Conservation (phyloP, 164 flowering plant genomes). For the Stephania cephalantha region DNA sequence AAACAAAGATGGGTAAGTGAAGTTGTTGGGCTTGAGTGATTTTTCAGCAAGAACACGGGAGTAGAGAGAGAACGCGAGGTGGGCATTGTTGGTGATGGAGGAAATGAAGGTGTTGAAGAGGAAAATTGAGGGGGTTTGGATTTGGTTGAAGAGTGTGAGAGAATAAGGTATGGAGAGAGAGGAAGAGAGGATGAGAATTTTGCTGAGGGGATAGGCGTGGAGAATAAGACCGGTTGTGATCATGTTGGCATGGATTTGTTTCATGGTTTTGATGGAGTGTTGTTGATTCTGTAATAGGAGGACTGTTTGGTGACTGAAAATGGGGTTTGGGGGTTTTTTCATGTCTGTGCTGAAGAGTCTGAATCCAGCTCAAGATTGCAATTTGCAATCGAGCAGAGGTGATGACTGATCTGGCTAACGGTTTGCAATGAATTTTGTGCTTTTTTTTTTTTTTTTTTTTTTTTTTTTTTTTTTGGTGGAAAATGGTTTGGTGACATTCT, state of each 20-base stretch:
- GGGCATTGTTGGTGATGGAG: slow-evolving; percentile 17
- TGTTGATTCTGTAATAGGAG: slow-evolving; percentile 26
- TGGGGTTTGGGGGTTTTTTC: slow-evolving; percentile 18
- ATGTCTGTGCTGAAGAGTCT: slow-evolving; percentile 1
- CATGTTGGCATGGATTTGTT: slow-evolving; percentile 41
- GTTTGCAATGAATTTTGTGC: no score
- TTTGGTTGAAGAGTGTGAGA: slow-evolving; percentile 37
- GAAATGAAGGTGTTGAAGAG: slow-evolving; percentile 57
- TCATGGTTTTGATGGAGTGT: slow-evolving; percentile 14
- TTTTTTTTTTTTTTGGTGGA: no score
- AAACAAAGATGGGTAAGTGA: slow-evolving; percentile 58
- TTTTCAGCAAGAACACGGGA: slow-evolving; percentile 18
- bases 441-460: no score
- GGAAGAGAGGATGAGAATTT: slow-evolving; percentile 36
- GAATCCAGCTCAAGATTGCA: no score
- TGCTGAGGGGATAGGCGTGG: slow-evolving; percentile 54
- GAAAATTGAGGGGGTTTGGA: slow-evolving; percentile 42
- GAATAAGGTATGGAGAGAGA: slow-evolving; percentile 26
- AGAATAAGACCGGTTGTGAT: slow-evolving; percentile 42
- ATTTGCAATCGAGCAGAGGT: no score
- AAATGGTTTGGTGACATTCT: no score
- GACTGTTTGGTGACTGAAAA: slow-evolving; percentile 26
- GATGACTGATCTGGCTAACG: no score
- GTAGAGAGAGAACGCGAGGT: slow-evolving; percentile 43
- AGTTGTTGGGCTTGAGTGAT: slow-evolving; percentile 33